phyloP scores from a whole-genome alignment of 139 green algal species.

The Chlamydomonas schloesseri region DNA sequence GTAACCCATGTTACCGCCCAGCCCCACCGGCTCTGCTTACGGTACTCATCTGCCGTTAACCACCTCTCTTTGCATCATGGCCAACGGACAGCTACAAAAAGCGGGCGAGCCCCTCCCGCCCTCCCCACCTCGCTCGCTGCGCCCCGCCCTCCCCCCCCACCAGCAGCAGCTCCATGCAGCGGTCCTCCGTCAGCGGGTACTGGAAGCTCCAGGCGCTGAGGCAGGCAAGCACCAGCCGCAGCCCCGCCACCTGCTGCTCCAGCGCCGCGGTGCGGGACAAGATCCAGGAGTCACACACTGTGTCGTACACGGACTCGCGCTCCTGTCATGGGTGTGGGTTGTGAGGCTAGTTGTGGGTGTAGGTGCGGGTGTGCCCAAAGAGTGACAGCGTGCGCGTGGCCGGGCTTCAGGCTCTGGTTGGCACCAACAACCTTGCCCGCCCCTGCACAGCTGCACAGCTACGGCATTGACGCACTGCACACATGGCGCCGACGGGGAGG shows the following conservation, averaged over 20 bases:
- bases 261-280: slow-evolving; percentile 36
- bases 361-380: not conserved
- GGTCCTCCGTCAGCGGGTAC: slow-evolving; percentile 70
- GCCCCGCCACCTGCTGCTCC: slow-evolving; percentile 59
- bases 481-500: too few species aligned
- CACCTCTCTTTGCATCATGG: too few species aligned
- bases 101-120: too few species aligned
- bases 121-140: not conserved
- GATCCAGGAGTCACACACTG: slow-evolving; percentile 54
- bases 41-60: too few species aligned
- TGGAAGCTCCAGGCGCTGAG: slow-evolving; percentile 62
- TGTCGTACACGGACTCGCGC: slow-evolving; percentile 59
- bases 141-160: not conserved
- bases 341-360: not conserved
- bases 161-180: slow-evolving; percentile 57
- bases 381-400: too few species aligned
- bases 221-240: slow-evolving; percentile 64
- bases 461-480: too few species aligned
- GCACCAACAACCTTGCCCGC: too few species aligned
- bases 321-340: slow-evolving; percentile 47
- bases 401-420: too few species aligned
- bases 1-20: too few species aligned
- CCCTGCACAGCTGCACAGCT: too few species aligned
- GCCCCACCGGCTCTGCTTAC: too few species aligned
- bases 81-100: too few species aligned